Percentiles rank a stretch among this genome's conserved stretches.
phyloP scores from a whole-genome alignment of 306 rosid genomes.

The Fragaria iinumae region DNA sequence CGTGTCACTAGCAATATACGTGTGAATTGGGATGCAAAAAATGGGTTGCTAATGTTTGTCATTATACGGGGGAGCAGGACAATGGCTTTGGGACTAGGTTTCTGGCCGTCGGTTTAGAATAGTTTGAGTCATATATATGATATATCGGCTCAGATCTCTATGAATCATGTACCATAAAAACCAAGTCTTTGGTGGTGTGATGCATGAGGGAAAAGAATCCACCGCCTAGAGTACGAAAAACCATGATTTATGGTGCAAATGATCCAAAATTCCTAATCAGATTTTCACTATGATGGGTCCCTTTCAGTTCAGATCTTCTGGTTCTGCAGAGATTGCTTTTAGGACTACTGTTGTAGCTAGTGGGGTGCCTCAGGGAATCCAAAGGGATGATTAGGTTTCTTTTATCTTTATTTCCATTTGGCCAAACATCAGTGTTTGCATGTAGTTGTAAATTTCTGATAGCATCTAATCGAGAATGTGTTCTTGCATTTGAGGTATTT shows the following conservation, averaged over 20 bases:
- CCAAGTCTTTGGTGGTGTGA: background rate
- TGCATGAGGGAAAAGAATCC: background rate
- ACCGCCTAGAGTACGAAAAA: slow-evolving; percentile 16
- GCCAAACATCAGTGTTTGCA: slow-evolving; percentile 6
- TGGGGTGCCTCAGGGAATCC: slow-evolving; percentile 52
- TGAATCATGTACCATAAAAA: background rate
- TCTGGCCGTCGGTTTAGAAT: slow-evolving; percentile 12
- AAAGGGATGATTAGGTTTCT: slow-evolving; percentile 17
- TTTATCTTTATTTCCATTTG: background rate
- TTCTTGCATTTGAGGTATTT: background rate
- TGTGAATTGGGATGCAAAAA: slow-evolving; percentile 5
- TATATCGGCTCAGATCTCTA: slow-evolving; percentile 12
- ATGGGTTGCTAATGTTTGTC: slow-evolving; percentile 5
- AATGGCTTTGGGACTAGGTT: slow-evolving; percentile 12
- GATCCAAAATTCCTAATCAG: slow-evolving; percentile 25
- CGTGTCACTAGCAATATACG: background rate
- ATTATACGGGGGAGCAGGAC: slow-evolving; percentile 1
- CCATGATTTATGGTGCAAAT: slow-evolving; percentile 28
- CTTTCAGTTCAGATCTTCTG: background rate
- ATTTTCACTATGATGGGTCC: slow-evolving; percentile 38
- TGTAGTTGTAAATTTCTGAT: background rate
- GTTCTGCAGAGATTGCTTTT: slow-evolving; percentile 20
- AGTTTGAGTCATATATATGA: background rate
- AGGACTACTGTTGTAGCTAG: slow-evolving; percentile 20
- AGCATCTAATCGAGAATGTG: slow-evolving; percentile 3